Conservation (phyloP, 2,329 filamentous ascomycete species). For the Fusarium coicis region DNA sequence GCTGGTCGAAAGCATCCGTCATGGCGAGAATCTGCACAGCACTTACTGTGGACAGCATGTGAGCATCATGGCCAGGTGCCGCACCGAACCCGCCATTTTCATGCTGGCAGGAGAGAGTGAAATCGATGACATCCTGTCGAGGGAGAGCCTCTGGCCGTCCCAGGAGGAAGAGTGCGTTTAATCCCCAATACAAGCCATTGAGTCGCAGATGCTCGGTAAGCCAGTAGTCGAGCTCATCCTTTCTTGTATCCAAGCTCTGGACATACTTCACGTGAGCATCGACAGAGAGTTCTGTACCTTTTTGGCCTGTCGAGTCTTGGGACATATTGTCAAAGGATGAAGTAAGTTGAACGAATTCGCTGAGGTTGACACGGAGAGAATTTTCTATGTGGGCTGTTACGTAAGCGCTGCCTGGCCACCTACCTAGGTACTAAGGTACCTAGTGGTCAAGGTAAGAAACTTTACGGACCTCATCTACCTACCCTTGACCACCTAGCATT, state of each 20-base stretch:
- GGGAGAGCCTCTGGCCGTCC: conserved; percentile 84
- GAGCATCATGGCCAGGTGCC: conserved; percentile 92
- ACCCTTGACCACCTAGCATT: conserved; percentile 11
- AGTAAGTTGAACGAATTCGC: neutral
- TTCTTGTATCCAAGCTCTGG: conserved; percentile 88
- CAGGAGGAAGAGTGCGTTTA: conserved; percentile 88
- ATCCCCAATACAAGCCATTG: conserved; percentile 96
- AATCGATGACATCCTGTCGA: conserved; percentile 83
- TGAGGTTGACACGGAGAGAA: conserved; percentile 23
- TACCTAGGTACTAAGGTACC: too few relatives aligned
- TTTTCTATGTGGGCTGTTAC: conserved; percentile 28
- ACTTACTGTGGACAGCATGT: conserved; percentile 96
- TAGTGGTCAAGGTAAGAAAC: neutral
- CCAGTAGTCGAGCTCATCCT: conserved; percentile 97
- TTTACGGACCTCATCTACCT: neutral
- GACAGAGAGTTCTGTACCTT: conserved; percentile 59
- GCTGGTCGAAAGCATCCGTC: conserved; percentile 83
- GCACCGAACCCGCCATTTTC: conserved; percentile 92
- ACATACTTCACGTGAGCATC: conserved; percentile 88
- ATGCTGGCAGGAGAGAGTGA: conserved; percentile 94
- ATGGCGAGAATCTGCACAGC: conserved; percentile 93
- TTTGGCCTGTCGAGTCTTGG: conserved; percentile 41
- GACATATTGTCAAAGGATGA: conserved; percentile 45
- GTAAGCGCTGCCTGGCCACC: conserved; percentile 30
- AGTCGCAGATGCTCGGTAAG: conserved; percentile 95